A percentile compares a stretch with the other conserved stretches of the same genome.
Conservation (phyloP, 2,329 filamentous ascomycete genomes). For the Colletotrichum sp. region DNA sequence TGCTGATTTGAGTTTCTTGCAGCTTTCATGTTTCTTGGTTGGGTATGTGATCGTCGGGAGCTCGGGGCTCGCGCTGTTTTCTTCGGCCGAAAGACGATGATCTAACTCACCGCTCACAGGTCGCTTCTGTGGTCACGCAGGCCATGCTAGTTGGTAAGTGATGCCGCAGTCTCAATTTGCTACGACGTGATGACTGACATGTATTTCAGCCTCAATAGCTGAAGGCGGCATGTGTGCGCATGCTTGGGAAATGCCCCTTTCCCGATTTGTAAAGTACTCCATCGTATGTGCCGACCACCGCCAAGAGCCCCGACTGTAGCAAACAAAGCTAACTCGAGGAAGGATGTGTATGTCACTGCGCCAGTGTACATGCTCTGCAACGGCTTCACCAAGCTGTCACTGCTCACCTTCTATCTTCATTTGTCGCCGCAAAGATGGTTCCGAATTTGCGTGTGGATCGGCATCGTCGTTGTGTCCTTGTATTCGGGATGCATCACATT, state of each 20-base stretch:
- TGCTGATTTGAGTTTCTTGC: not conserved
- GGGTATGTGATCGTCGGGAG: slow-evolving; percentile 4
- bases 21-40: slow-evolving; percentile 24
- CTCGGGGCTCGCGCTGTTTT: not conserved
- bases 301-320: not conserved
- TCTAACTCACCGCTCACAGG: not conserved
- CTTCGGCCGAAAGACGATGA: not conserved
- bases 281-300: not conserved
- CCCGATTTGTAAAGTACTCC: slow-evolving; percentile 6
- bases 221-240: slow-evolving; percentile 18
- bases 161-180: too few species aligned
- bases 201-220: not conserved
- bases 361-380: slow-evolving; percentile 38
- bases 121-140: slow-evolving; percentile 17
- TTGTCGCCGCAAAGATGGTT: slow-evolving; percentile 40
- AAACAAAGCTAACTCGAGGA: not conserved
- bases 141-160: slow-evolving; percentile 12
- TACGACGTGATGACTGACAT: not conserved
- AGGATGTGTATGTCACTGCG: slow-evolving; percentile 26
- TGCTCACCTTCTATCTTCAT: slow-evolving; percentile 42
- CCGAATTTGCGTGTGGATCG: slow-evolving; percentile 31
- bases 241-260: slow-evolving; percentile 24
- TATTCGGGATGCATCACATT: slow-evolving; percentile 35
- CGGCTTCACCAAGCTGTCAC: slow-evolving; percentile 40
- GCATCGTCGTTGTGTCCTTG: slow-evolving; percentile 31